A percentile compares a stretch with the other conserved stretches of the same genome.
Evolutionary conservation across 2,329 filamentous ascomycete species (phyloP).

Genomic region (Fusarium kyushuense): DNA sequence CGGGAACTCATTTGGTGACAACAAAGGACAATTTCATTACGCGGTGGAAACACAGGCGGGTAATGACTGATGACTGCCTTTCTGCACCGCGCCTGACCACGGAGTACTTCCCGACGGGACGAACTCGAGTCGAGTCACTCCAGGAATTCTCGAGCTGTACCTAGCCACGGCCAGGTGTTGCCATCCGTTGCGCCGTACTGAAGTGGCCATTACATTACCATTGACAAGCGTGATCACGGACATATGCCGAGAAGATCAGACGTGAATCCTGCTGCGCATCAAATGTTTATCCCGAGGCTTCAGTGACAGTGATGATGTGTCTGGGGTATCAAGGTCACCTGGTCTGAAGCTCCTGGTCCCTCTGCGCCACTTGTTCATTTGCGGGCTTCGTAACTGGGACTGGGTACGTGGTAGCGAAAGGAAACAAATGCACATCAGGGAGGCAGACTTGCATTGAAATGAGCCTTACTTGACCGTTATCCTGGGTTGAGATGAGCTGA

Average conservation of each 20-base stretch:
- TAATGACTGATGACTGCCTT: conserved; percentile 39
- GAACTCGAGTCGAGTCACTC: conserved; percentile 35
- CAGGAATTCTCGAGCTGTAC: conserved; percentile 12
- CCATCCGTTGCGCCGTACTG: conserved; percentile 30
- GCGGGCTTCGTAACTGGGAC: conserved; percentile 11
- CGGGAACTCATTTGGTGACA: conserved; percentile 31
- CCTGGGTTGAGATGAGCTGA: conserved; percentile 21
- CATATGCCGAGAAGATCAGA: conserved; percentile 45
- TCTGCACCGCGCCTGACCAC: conserved; percentile 45
- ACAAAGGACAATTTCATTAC: conserved; percentile 5
- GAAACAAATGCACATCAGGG: background rate
- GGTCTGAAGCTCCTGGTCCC: conserved; percentile 25
- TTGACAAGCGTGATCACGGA: conserved; percentile 43
- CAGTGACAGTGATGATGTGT: conserved; percentile 40
- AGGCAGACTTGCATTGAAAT: conserved; percentile 22
- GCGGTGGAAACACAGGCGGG: conserved; percentile 33
- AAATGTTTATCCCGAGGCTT: conserved; percentile 38
- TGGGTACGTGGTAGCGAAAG: background rate
- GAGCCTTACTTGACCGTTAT: conserved; percentile 31
- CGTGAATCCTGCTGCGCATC: conserved; percentile 33
- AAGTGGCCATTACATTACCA: conserved; percentile 35
- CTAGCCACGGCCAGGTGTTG: conserved; percentile 24
- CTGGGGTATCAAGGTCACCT: conserved; percentile 38
- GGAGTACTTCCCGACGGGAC: conserved; percentile 32
- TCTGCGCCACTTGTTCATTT: conserved; percentile 23